phyloP scores from a whole-genome alignment of 306 rosid species.

The Casuarina equisetifolia region DNA sequence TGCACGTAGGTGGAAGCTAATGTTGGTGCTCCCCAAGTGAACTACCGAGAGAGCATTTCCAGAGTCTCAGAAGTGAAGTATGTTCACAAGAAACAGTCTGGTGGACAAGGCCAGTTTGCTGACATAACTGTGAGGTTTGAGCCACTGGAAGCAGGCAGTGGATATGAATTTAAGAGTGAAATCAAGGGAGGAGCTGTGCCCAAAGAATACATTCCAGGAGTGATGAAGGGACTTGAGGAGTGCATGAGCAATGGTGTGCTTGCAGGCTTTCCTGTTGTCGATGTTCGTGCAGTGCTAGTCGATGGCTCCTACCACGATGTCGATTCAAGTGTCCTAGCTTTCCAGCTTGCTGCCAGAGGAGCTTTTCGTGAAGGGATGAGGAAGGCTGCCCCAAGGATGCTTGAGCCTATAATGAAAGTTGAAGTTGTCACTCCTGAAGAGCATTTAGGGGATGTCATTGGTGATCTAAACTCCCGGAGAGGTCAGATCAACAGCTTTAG shows the following conservation, averaged over 20 bases:
- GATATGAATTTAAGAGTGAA: conserved; percentile 97
- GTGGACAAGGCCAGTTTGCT: conserved; percentile 97
- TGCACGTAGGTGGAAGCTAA: conserved; percentile 84
- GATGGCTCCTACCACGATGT: conserved; percentile 97
- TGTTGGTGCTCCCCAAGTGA: conserved; percentile 98
- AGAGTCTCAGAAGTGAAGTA: conserved; percentile 64
- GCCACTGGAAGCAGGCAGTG: conserved; percentile 85
- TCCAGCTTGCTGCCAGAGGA: conserved; percentile 97
- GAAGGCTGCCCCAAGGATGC: conserved; percentile 87
- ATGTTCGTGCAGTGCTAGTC: conserved; percentile 72
- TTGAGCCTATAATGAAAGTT: conserved; percentile 92
- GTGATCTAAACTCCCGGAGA: conserved; percentile 98
- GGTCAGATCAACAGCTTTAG: conserved; percentile 92
- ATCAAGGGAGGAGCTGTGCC: conserved; percentile 98
- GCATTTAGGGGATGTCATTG: conserved; percentile 95
- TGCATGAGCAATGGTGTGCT: conserved; percentile 93
- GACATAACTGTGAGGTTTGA: conserved; percentile 90
- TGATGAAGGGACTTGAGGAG: conserved; percentile 97
- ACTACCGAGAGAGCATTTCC: conserved; percentile 95
- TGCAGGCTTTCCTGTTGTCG: conserved; percentile 95
- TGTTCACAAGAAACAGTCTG: conserved; percentile 97
- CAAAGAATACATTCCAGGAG: conserved; percentile 90
- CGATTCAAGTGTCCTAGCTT: conserved; percentile 93
- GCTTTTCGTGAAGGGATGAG: conserved; percentile 86
- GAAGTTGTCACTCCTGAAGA: conserved; percentile 97